A percentile compares a stretch with the other conserved stretches of the same genome.
Conservation (phyloP, 345 rosid genomes). For the Theobroma cacao region DNA sequence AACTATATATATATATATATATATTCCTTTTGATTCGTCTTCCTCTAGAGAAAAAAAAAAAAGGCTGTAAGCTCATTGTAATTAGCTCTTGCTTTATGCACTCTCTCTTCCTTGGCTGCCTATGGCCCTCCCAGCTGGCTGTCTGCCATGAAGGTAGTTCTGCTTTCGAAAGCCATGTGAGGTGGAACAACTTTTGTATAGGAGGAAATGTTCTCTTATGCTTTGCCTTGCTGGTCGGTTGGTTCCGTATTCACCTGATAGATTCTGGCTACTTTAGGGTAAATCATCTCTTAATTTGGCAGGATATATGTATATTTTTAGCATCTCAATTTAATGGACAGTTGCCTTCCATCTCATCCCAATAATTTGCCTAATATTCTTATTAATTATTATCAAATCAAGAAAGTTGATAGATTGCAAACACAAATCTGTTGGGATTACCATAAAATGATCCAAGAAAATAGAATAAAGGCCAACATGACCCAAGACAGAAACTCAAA, state of each 20-base stretch:
- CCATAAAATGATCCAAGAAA: too few relatives aligned
- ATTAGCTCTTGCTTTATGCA: conserved; percentile 23
- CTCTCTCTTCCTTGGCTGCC: not conserved
- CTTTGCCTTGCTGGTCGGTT: not conserved
- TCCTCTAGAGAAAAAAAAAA: conserved; percentile 5
- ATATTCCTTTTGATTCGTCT: conserved; percentile 22
- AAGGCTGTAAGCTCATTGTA: conserved; percentile 34
- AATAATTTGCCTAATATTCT: not conserved
- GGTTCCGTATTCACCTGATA: not conserved
- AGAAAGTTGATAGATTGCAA: not conserved
- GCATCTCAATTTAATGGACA: not conserved
- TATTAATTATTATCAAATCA: not conserved
- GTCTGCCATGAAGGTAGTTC: not conserved
- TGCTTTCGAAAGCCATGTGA: conserved; percentile 1
- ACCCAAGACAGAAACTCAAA: too few relatives aligned
- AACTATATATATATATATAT: conserved; percentile 10
- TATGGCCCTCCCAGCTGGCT: not conserved
- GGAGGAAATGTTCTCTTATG: not conserved
- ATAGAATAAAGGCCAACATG: too few relatives aligned
- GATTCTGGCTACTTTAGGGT: not conserved
- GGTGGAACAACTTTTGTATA: not conserved
- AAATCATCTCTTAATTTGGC: not conserved
- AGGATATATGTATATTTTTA: conserved; percentile 13
- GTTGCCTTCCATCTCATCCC: not conserved
- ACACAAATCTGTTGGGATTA: too few relatives aligned